Conservation (phyloP, 1,284 basidiomycete genomes). For the Jaminaea rosea region DNA sequence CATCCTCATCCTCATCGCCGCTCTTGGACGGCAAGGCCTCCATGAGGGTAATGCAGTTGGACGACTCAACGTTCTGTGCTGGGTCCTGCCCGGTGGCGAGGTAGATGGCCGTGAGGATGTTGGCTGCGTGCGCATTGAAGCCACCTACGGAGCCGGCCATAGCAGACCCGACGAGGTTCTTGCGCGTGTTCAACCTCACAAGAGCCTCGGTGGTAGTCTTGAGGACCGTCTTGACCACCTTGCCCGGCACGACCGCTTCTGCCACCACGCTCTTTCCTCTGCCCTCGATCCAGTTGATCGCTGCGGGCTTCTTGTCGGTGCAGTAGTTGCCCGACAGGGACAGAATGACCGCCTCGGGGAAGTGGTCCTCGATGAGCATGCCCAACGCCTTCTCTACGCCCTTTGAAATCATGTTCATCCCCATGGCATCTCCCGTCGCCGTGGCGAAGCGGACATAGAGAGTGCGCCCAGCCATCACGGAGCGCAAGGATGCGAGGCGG, state of each 20-base stretch:
- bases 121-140: constrained; percentile 97
- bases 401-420: constrained; percentile 86
- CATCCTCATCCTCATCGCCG: constrained; percentile 70
- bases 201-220: constrained; percentile 90
- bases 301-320: constrained; percentile 99
- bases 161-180: constrained; percentile 92
- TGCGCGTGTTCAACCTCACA: constrained; percentile 89
- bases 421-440: constrained; percentile 96
- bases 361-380: constrained; percentile 63
- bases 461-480: constrained; percentile 52
- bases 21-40: constrained; percentile 58
- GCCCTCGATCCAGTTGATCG: constrained; percentile 99
- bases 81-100: constrained; percentile 97
- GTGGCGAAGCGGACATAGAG: constrained; percentile 93
- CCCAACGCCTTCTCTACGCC: constrained; percentile 73
- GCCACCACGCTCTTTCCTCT: constrained; percentile 95
- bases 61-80: constrained; percentile 96
- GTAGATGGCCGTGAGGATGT: constrained; percentile 89
- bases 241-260: constrained; percentile 84
- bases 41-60: constrained; percentile 97
- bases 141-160: constrained; percentile 97
- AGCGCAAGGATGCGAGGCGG: constrained; percentile 38
- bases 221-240: constrained; percentile 76
- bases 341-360: constrained; percentile 88
- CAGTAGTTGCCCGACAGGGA: constrained; percentile 96